Conservation (phyloP, 805 yeast genomes). For the Lipomyces starkeyi region DNA sequence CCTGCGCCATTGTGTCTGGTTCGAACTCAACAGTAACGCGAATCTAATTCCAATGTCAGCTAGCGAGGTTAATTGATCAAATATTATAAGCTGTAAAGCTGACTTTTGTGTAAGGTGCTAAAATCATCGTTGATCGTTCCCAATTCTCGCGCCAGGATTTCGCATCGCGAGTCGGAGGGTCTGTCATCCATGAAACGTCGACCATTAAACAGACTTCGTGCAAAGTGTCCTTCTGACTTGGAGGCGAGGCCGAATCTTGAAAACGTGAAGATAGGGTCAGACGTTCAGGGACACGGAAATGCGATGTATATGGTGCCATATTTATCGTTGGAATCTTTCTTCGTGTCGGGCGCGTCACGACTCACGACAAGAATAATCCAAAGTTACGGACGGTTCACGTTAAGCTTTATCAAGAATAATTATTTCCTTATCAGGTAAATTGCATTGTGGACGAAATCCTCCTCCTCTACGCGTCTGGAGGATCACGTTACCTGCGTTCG, state of each 20-base stretch:
- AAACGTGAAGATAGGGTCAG: not conserved
- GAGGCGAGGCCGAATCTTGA: not conserved
- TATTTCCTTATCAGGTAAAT: not conserved
- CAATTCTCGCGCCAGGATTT: slow-evolving; percentile 4
- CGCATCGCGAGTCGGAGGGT: not conserved
- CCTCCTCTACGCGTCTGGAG: not conserved
- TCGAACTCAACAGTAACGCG: slow-evolving; percentile 6
- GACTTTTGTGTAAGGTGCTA: slow-evolving; percentile 1
- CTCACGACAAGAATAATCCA: too few species aligned
- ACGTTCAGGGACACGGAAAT: not conserved
- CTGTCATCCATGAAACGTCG: not conserved
- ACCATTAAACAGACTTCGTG: not conserved
- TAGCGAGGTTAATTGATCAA: not conserved
- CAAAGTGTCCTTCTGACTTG: not conserved
- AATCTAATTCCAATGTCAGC: not conserved
- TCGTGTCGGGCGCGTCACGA: not conserved
- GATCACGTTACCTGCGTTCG: not conserved
- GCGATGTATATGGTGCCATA: not conserved
- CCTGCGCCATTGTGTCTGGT: not conserved
- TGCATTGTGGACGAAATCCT: not conserved
- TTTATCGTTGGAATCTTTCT: not conserved
- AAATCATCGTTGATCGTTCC: not conserved
- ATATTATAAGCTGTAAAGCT: not conserved
- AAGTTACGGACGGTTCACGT: not conserved
- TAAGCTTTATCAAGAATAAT: not conserved